Conservation (phyloP, 2,329 filamentous ascomycete species). For the Onygenales sp. region DNA sequence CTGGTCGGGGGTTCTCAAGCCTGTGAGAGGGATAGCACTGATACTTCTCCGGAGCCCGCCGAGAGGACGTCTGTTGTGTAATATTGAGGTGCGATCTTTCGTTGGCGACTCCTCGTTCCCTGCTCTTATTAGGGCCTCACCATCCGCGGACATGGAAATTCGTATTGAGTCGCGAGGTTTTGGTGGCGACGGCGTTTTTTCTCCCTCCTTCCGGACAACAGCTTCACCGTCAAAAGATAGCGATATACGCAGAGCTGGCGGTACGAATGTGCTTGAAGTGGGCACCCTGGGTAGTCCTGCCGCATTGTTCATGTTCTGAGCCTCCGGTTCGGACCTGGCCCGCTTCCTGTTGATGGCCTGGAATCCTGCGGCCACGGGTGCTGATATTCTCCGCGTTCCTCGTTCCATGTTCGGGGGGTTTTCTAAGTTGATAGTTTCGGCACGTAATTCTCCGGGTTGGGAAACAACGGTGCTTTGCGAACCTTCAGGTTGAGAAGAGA, state of each 20-base stretch:
- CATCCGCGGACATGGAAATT: conserved; percentile 75
- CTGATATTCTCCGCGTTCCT: background rate
- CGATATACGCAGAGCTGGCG: conserved; percentile 31
- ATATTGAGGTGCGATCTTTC: conserved; percentile 41
- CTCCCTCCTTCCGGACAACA: conserved; percentile 27
- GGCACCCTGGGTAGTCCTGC: background rate
- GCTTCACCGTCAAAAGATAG: conserved; percentile 33
- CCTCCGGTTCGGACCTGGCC: conserved; percentile 18
- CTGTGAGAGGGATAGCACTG: conserved; percentile 54
- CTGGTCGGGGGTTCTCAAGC: conserved; percentile 41
- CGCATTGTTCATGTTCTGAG: conserved; percentile 4
- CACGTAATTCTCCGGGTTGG: background rate
- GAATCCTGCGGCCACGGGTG: background rate
- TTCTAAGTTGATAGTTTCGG: background rate
- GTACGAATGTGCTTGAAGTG: conserved; percentile 4
- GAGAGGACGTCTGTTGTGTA: conserved; percentile 36
- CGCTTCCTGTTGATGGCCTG: conserved; percentile 25
- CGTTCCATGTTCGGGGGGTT: background rate
- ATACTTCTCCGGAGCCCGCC: conserved; percentile 58
- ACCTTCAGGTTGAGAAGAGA: background rate
- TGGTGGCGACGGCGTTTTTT: conserved; percentile 31
- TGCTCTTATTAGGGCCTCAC: conserved; percentile 76
- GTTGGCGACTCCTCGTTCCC: conserved; percentile 59
- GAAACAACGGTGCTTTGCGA: background rate
- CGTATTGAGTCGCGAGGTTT: conserved; percentile 49